These are phyloP conservation scores for Prunus mongolica DNA, from an alignment of 306 rosid genomes.

Conservation along the genomic window DNA sequence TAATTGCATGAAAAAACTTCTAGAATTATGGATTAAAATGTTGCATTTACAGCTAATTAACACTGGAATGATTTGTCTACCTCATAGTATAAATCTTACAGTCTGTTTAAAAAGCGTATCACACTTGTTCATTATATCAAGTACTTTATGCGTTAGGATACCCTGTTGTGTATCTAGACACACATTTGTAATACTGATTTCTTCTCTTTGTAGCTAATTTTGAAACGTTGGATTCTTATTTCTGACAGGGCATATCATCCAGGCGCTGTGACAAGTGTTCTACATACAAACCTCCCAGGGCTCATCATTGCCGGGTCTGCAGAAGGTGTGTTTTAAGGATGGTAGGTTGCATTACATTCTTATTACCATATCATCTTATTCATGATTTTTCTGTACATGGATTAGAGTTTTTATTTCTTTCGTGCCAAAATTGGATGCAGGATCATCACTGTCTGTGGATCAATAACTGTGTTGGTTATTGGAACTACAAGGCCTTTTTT, in stretches of 20 bases:
- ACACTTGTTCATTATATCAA: background rate
- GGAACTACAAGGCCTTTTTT: slow-evolving; percentile 85
- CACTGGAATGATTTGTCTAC: background rate
- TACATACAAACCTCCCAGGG: slow-evolving; percentile 77
- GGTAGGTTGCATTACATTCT: slow-evolving; percentile 53
- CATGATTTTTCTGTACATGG: slow-evolving; percentile 9
- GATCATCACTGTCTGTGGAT: slow-evolving; percentile 94
- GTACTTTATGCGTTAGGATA: background rate
- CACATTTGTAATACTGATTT: background rate
- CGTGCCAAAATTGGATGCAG: slow-evolving; percentile 43
- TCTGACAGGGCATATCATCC: slow-evolving; percentile 36
- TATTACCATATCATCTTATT: background rate
- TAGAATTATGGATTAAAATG: background rate
- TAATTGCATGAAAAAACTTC: background rate
- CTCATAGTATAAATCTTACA: background rate
- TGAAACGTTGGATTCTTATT: slow-evolving; percentile 12
- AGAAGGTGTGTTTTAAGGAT: slow-evolving; percentile 85
- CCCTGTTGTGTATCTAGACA: background rate
- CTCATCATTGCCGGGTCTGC: slow-evolving; percentile 95
- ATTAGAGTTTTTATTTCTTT: background rate
- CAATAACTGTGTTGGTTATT: slow-evolving; percentile 87
- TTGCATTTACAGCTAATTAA: background rate
- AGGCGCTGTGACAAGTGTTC: slow-evolving; percentile 75
- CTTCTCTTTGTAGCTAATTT: slow-evolving; percentile 3
- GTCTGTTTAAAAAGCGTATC: background rate